A percentile compares a stretch with the other conserved stretches of the same genome.
Evolutionary conservation across 2,329 filamentous ascomycete genomes (phyloP).

Genomic region (Neopestalotiopsis sp.): DNA sequence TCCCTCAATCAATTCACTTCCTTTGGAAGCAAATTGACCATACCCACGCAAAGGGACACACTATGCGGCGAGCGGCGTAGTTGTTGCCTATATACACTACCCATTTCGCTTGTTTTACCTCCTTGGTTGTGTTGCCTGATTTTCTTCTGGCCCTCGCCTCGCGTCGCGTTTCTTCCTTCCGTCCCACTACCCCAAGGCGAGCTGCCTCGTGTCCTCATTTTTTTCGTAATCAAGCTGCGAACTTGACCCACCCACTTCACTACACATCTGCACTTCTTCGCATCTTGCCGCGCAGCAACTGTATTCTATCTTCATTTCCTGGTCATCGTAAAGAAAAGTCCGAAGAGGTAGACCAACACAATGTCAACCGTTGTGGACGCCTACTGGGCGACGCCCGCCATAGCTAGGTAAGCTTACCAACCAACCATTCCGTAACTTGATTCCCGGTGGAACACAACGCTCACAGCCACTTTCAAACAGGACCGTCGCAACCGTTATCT

Average conservation of each 20-base stretch:
- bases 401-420: slow-evolving; percentile 44
- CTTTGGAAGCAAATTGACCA: slow-evolving; percentile 1
- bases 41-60: not conserved
- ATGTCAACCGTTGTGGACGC: slow-evolving; percentile 48
- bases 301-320: not conserved
- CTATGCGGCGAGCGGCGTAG: slow-evolving; percentile 18
- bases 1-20: slow-evolving; percentile 10
- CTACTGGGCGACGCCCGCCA: slow-evolving; percentile 47
- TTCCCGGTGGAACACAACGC: not conserved
- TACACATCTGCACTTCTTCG: not conserved
- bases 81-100: not conserved
- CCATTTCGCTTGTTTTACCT: not conserved
- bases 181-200: not conserved
- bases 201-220: slow-evolving; percentile 16
- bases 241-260: not conserved
- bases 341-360: slow-evolving; percentile 16
- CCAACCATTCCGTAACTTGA: not conserved
- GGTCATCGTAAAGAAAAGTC: not conserved
- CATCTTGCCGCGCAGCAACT: not conserved
- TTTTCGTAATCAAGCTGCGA: slow-evolving; percentile 17
- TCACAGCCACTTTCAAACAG: slow-evolving; percentile 45
- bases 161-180: not conserved
- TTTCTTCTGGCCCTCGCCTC: slow-evolving; percentile 9
- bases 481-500: slow-evolving; percentile 69
- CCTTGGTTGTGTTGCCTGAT: slow-evolving; percentile 7